Conservation (phyloP, 2,329 filamentous ascomycete genomes). For the Diaporthe aspalathi region DNA sequence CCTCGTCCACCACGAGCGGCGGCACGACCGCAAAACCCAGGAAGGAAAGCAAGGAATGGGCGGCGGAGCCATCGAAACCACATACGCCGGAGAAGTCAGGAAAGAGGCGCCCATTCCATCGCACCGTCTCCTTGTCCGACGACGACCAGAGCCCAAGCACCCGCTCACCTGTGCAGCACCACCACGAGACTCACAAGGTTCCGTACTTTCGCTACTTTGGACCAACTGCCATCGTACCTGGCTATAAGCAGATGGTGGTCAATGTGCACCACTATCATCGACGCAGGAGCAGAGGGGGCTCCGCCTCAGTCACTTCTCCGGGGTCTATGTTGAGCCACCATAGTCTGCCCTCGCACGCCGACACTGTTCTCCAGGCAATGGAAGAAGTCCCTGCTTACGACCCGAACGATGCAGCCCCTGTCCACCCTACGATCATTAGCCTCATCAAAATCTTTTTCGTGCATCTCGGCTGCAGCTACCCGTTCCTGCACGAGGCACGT, state of each 20-base stretch:
- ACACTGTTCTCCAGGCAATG: slow-evolving; percentile 55
- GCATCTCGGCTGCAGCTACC: slow-evolving; percentile 87
- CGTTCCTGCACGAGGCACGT: slow-evolving; percentile 79
- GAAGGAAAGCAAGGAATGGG: slow-evolving; percentile 44
- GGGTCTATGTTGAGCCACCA: slow-evolving; percentile 49
- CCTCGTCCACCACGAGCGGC: slow-evolving; percentile 40
- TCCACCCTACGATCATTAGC: slow-evolving; percentile 79
- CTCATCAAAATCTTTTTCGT: slow-evolving; percentile 85
- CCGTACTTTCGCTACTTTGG: slow-evolving; percentile 94
- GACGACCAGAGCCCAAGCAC: slow-evolving; percentile 53
- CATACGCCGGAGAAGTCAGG: slow-evolving; percentile 36
- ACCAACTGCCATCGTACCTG: slow-evolving; percentile 89
- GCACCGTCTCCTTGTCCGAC: slow-evolving; percentile 54
- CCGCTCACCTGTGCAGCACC: slow-evolving; percentile 60
- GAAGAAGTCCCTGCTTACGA: slow-evolving; percentile 81
- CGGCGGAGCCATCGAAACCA: slow-evolving; percentile 40
- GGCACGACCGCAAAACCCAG: slow-evolving; percentile 35
- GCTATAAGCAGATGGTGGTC: slow-evolving; percentile 93
- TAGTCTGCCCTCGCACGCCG: slow-evolving; percentile 53
- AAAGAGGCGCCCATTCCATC: slow-evolving; percentile 42
- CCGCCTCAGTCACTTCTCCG: slow-evolving; percentile 66
- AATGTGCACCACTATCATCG: slow-evolving; percentile 72
- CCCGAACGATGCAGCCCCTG: slow-evolving; percentile 74
- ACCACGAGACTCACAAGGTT: slow-evolving; percentile 72
- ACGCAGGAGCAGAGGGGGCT: slow-evolving; percentile 68